Percentiles rank a stretch among this genome's conserved stretches.
phyloP scores from a whole-genome alignment of 352 stramenopile species.

The Globisporangium apiculatum region DNA sequence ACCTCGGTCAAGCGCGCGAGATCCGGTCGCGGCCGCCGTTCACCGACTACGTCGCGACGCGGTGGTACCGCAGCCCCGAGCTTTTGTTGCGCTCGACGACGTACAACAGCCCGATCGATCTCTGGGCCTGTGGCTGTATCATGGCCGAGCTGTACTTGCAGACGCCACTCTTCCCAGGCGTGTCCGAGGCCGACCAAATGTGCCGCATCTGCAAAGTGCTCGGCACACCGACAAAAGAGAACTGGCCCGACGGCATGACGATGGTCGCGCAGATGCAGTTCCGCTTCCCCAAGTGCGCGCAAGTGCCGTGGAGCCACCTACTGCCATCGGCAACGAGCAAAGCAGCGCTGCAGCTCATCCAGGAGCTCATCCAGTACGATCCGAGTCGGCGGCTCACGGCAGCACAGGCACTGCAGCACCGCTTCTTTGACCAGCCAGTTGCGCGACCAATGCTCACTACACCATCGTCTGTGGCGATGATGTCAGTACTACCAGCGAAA shows the following conservation, averaged over 20 bases:
- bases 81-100: slow-evolving; percentile 49
- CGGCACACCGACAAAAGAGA: slow-evolving; percentile 82
- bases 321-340: slow-evolving; percentile 64
- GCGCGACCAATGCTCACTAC: slow-evolving; percentile 27
- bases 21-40: slow-evolving; percentile 64
- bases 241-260: slow-evolving; percentile 87
- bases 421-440: slow-evolving; percentile 85
- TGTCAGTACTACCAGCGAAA: slow-evolving; percentile 15
- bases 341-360: slow-evolving; percentile 76
- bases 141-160: slow-evolving; percentile 74
- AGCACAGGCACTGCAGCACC: slow-evolving; percentile 88
- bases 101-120: slow-evolving; percentile 78
- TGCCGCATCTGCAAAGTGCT: slow-evolving; percentile 93
- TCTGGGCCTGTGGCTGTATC: slow-evolving; percentile 81
- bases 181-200: slow-evolving; percentile 94
- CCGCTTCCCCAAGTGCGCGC: slow-evolving; percentile 85
- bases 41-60: slow-evolving; percentile 71
- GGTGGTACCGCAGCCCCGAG: slow-evolving; percentile 77
- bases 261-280: slow-evolving; percentile 90
- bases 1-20: slow-evolving; percentile 65
- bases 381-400: slow-evolving; percentile 84
- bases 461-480: background rate
- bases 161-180: slow-evolving; percentile 73
- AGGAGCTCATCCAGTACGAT: slow-evolving; percentile 90
- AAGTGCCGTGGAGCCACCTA: slow-evolving; percentile 56